phyloP scores from a whole-genome alignment of 768 basidiomycete species.

The Fistulinella prunicolor region DNA sequence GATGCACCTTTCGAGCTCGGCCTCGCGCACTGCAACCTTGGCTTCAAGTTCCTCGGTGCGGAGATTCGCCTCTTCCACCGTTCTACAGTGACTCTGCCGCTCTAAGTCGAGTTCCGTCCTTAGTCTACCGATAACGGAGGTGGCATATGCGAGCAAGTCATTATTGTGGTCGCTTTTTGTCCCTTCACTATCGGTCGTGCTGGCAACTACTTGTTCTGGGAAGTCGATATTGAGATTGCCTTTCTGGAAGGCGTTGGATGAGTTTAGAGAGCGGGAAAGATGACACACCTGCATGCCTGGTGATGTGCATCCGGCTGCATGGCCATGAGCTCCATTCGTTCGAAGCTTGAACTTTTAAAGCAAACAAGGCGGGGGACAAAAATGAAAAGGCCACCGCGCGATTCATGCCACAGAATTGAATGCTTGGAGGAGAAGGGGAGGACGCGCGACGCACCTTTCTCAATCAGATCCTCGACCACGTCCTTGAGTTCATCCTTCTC shows the following conservation, averaged over 20 bases:
- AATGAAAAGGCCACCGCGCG: background rate
- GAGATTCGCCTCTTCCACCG: conserved; percentile 37
- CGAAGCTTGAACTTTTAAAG: conserved; percentile 40
- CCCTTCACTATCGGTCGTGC: background rate
- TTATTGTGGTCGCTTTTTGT: conserved; percentile 10
- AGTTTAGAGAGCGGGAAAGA: conserved; percentile 2
- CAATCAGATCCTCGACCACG: conserved; percentile 49
- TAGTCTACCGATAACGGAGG: conserved; percentile 42
- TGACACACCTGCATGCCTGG: conserved; percentile 43
- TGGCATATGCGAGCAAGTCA: conserved; percentile 40
- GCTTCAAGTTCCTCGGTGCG: conserved; percentile 48
- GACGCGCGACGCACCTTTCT: conserved; percentile 48
- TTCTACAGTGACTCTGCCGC: conserved; percentile 40
- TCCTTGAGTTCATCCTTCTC: conserved; percentile 56
- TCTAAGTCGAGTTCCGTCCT: conserved; percentile 45
- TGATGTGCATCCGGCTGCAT: conserved; percentile 40
- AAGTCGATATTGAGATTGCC: conserved; percentile 20
- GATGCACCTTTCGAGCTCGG: conserved; percentile 44
- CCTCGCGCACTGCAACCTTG: conserved; percentile 54
- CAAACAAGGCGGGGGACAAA: background rate
- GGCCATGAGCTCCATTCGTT: conserved; percentile 48
- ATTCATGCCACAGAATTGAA: conserved; percentile 4
- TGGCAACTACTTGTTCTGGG: conserved; percentile 17
- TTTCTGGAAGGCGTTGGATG: conserved; percentile 15
- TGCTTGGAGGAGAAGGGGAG: background rate